A percentile compares a stretch with the other conserved stretches of the same genome.
These are phyloP conservation scores for Pyrus communis DNA, from an alignment of 306 rosid genomes.

Conservation along the genomic window DNA sequence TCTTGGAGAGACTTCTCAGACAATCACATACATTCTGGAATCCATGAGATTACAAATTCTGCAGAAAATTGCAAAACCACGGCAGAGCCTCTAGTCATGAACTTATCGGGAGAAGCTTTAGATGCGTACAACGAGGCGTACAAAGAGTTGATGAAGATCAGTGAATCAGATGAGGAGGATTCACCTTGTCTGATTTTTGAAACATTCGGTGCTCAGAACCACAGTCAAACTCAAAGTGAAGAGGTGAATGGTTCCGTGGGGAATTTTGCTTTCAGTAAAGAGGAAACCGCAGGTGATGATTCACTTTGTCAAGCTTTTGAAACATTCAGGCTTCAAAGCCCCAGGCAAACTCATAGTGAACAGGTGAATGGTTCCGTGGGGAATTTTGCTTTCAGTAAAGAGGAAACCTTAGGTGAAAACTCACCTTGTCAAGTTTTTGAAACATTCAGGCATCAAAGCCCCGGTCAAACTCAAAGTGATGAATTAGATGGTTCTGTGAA, in stretches of 20 bases:
- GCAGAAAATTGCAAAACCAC: conserved; percentile 20
- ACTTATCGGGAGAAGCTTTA: conserved; percentile 54
- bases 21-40: conserved; percentile 18
- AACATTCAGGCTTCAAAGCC: conserved; percentile 6
- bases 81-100: conserved; percentile 36
- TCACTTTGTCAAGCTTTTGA: conserved; percentile 28
- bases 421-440: conserved; percentile 30
- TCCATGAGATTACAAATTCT: conserved; percentile 17
- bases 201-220: conserved; percentile 7
- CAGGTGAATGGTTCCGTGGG: conserved; percentile 11
- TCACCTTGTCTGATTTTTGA: conserved; percentile 29
- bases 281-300: neutral
- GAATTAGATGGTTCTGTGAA: conserved; percentile 9
- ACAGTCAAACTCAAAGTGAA: conserved; percentile 7
- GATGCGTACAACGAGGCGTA: conserved; percentile 51
- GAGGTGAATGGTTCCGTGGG: conserved; percentile 12
- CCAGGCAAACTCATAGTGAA: conserved; percentile 6
- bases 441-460: conserved; percentile 6
- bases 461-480: conserved; percentile 5
- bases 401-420: conserved; percentile 18
- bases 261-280: conserved; percentile 9
- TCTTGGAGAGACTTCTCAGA: conserved; percentile 18
- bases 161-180: conserved; percentile 42
- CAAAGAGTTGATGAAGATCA: conserved; percentile 41
- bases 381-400: conserved; percentile 8